phyloP scores from a whole-genome alignment of 768 basidiomycete genomes.

The Rhodotorula paludigena region DNA sequence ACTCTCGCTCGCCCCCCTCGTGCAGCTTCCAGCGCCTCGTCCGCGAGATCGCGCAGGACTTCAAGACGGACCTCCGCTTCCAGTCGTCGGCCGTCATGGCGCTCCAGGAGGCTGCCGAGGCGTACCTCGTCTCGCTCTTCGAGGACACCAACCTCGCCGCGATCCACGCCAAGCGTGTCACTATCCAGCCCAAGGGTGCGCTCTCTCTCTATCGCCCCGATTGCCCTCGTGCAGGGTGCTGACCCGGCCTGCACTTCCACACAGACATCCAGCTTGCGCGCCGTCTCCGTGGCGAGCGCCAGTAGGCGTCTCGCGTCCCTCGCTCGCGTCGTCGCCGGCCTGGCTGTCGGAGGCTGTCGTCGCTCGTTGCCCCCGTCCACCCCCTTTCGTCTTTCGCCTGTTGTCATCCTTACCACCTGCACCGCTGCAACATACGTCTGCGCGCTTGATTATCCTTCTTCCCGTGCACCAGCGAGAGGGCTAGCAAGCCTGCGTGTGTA shows the following conservation, averaged over 20 bases:
- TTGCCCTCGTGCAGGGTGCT: not conserved
- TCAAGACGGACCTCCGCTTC: slow-evolving; percentile 59
- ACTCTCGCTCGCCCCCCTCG: not conserved
- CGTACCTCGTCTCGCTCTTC: slow-evolving; percentile 53
- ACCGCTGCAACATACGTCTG: too few relatives aligned
- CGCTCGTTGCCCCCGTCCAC: not conserved
- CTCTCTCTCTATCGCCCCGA: too few relatives aligned
- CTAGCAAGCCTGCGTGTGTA: too few relatives aligned
- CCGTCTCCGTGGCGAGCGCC: slow-evolving; percentile 53
- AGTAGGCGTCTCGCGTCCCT: not conserved
- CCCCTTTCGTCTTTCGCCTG: not conserved
- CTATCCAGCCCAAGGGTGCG: slow-evolving; percentile 63
- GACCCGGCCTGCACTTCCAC: not conserved
- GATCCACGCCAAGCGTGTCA: slow-evolving; percentile 55
- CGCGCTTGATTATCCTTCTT: too few relatives aligned
- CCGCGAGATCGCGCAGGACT: slow-evolving; percentile 75
- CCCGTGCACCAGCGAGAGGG: too few relatives aligned
- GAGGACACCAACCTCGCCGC: slow-evolving; percentile 7
- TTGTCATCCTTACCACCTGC: too few relatives aligned
- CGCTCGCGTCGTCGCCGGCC: too few relatives aligned
- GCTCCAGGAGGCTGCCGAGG: slow-evolving; percentile 56
- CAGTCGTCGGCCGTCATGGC: slow-evolving; percentile 56
- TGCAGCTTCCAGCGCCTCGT: slow-evolving; percentile 61
- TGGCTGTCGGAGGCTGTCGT: too few relatives aligned
- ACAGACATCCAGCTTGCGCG: slow-evolving; percentile 52